Conservation (phyloP, 208 protist species). For the Herpetomonas samuelpessoai region DNA sequence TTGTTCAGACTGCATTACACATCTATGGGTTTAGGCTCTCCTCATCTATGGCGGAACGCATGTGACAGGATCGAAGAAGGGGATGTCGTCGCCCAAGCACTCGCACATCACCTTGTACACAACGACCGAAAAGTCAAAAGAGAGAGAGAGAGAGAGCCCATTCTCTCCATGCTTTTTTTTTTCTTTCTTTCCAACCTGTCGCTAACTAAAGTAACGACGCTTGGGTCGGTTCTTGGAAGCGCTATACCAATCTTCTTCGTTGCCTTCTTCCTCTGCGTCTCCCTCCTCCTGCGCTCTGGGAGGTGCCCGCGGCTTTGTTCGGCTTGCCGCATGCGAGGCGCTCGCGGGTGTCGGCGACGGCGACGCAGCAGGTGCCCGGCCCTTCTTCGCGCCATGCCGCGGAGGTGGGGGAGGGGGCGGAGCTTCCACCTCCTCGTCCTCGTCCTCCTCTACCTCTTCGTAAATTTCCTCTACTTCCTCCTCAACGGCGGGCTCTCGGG, state of each 20-base stretch:
- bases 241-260: constrained; percentile 8
- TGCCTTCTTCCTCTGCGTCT: constrained; percentile 6
- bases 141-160: background rate
- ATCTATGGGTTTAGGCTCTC: too few species aligned
- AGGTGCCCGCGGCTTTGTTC: background rate
- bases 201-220: constrained; percentile 36
- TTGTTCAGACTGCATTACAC: too few species aligned
- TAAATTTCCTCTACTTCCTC: constrained; percentile 1
- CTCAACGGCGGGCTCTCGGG: constrained; percentile 5
- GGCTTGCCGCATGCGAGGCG: background rate
- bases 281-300: background rate
- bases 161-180: background rate
- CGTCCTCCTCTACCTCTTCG: constrained; percentile 9
- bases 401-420: constrained; percentile 1
- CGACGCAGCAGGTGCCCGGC: too few species aligned
- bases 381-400: background rate
- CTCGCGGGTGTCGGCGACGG: background rate
- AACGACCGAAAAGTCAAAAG: too few species aligned
- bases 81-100: too few species aligned
- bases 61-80: too few species aligned
- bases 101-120: too few species aligned
- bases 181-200: background rate
- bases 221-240: constrained; percentile 37
- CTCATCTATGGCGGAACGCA: too few species aligned
- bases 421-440: constrained; percentile 7